Base-by-base conservation (phyloP, 1,284 basidiomycete genomes). In the Fereydounia khargensis region DNA sequence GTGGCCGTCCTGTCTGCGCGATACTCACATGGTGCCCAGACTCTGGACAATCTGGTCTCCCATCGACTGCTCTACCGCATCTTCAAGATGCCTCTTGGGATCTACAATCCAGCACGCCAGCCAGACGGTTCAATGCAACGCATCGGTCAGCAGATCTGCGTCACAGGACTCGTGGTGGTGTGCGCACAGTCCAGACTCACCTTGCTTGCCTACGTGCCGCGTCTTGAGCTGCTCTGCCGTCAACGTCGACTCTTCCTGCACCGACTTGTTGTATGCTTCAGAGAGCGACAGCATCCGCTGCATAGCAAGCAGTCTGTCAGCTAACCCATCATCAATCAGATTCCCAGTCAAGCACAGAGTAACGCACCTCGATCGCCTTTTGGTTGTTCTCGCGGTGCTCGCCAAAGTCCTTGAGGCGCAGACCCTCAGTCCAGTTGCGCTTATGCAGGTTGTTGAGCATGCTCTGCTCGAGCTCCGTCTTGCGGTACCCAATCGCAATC, bases 381-480 rank as follows among this genome's bases (percentile, higher is more conserved):
- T 65, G 47, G 55, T 75, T 75, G 42, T 57, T 54, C 45, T 73
- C 60, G 56, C 73, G 67, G 57, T 75, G 73, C 37, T 66, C 64
- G 14, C 68, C 62, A 51, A 71, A 75, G 41, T 75, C 73, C 16
- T 65, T 33, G 41, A 75, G 55, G n/a, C 70, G 37, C 48, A 75
- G 39, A 1, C 66, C 71, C 28, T 74, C 70, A 40, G 71, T 73
- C 73, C 73, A 75, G 39, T 65, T 71, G 30, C 68, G 43, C 50
- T 75, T 75, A 58, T 75, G 73, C 35, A 75, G 45, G 50, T 75
- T 75, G 65, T 68, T 69, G 27, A 75, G 49, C 73, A 75, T 75
- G 48, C 51, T 62, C 60, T 75, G 73, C 52, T 75, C 73, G 35
- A 75, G 50, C 51, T 75, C 72, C 14, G 73, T 75, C 47, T 75